These are phyloP conservation scores for Entophlyctis luteolus DNA, from an alignment of 192 early-diverging fungal genomes.

Conservation along the genomic window DNA sequence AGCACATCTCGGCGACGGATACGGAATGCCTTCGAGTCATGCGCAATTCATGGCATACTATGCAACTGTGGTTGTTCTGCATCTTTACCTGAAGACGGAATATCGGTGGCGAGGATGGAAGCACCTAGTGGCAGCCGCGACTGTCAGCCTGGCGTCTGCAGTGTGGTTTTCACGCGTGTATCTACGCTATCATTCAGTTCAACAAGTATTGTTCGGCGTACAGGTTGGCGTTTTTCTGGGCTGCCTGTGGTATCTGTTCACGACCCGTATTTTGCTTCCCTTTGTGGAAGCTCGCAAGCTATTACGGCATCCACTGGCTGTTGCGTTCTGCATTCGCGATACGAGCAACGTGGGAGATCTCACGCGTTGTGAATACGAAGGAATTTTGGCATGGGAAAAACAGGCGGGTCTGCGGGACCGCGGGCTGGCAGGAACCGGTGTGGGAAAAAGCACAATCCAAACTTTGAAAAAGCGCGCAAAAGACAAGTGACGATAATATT, in stretches of 20 bases:
- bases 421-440: conserved; percentile 9
- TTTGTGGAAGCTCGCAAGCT: conserved; percentile 16
- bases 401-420: conserved; percentile 1
- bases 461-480: background rate
- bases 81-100: conserved; percentile 29
- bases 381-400: background rate
- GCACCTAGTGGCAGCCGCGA: conserved; percentile 25
- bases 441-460: background rate
- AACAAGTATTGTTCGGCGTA: conserved; percentile 68
- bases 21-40: conserved; percentile 84
- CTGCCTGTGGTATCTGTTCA: conserved; percentile 46
- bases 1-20: conserved; percentile 67
- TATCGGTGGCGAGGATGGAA: conserved; percentile 35
- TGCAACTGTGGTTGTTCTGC: conserved; percentile 53
- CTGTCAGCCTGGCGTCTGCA: conserved; percentile 17
- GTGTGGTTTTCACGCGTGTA: conserved; percentile 62
- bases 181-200: conserved; percentile 67
- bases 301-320: conserved; percentile 18
- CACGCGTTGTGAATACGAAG: conserved; percentile 15
- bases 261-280: conserved; percentile 21
- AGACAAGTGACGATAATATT: too few species aligned
- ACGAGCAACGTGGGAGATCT: conserved; percentile 21
- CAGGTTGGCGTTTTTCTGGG: conserved; percentile 56
- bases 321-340: conserved; percentile 28
- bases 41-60: conserved; percentile 79